These are phyloP conservation scores for Pseudozyma sp. DNA, from an alignment of 1,284 basidiomycete genomes.

Conservation along the genomic window DNA sequence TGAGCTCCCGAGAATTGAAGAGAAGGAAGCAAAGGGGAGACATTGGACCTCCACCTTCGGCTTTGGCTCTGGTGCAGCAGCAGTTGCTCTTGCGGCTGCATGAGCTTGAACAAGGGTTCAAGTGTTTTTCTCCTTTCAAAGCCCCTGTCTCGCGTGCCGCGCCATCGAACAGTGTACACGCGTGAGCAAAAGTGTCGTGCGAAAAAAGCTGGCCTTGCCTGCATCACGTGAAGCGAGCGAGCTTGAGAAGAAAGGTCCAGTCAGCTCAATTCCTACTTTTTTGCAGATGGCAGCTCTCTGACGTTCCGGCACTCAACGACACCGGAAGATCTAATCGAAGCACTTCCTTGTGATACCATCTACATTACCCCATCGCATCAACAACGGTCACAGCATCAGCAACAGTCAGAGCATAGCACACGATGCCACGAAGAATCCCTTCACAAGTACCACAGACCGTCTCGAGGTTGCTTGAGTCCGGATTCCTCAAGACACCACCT, in stretches of 20 bases:
- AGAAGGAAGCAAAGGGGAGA: neutral
- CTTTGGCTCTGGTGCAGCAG: neutral
- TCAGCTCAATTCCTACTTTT: slow-evolving; percentile 15
- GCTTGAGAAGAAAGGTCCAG: slow-evolving; percentile 19
- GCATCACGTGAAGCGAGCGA: slow-evolving; percentile 27
- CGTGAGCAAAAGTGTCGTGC: slow-evolving; percentile 19
- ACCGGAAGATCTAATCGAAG: neutral
- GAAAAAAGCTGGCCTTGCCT: neutral
- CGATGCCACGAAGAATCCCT: slow-evolving; percentile 85
- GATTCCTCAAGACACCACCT: slow-evolving; percentile 79
- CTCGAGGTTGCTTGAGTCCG: slow-evolving; percentile 81
- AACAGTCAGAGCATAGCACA: neutral
- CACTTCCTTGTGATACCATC: neutral
- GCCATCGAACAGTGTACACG: slow-evolving; percentile 9
- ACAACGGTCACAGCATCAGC: no score
- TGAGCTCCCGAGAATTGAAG: neutral
- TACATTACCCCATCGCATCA: neutral
- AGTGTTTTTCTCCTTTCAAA: slow-evolving; percentile 13
- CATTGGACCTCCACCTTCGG: slow-evolving; percentile 13
- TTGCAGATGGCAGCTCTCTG: slow-evolving; percentile 6
- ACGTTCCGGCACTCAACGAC: neutral
- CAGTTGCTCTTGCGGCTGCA: neutral
- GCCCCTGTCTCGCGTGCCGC: slow-evolving; percentile 39
- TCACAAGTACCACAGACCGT: slow-evolving; percentile 89
- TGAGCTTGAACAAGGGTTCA: slow-evolving; percentile 8